Conservation (phyloP, 306 rosid genomes). For the Pyrus betulifolia region DNA sequence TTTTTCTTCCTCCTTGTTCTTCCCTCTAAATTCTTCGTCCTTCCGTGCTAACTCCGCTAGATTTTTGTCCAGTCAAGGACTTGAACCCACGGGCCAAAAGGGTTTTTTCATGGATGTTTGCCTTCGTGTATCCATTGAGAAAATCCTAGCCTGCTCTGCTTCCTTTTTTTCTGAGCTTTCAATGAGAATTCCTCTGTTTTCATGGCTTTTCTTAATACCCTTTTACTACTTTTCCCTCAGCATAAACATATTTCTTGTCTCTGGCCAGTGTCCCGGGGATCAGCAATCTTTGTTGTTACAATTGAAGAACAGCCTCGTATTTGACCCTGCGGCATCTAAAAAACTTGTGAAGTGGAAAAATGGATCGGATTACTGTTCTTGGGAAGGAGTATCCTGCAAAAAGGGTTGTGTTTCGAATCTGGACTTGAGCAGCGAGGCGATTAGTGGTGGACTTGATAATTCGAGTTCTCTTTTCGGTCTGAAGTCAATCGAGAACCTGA, state of each 20-base stretch:
- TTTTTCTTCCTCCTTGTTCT: background rate
- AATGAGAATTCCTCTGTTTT: slow-evolving; percentile 23
- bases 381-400: slow-evolving; percentile 39
- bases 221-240: background rate
- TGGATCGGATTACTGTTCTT: slow-evolving; percentile 25
- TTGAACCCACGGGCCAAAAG: background rate
- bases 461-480: background rate
- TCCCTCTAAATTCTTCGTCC: background rate
- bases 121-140: background rate
- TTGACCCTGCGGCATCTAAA: background rate
- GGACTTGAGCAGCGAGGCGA: slow-evolving; percentile 1
- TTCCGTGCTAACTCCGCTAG: background rate
- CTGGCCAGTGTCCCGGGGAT: slow-evolving; percentile 30
- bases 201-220: slow-evolving; percentile 19
- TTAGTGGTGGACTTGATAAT: background rate
- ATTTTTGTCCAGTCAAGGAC: background rate
- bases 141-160: background rate
- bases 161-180: background rate
- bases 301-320: slow-evolving; percentile 25
- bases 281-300: slow-evolving; percentile 33
- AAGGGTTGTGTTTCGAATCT: slow-evolving; percentile 13
- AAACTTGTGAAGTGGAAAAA: slow-evolving; percentile 29
- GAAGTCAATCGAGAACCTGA: too few species aligned
- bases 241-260: background rate
- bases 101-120: background rate